Conservation (phyloP, 306 rosid species). For the Castanea mollissima region DNA sequence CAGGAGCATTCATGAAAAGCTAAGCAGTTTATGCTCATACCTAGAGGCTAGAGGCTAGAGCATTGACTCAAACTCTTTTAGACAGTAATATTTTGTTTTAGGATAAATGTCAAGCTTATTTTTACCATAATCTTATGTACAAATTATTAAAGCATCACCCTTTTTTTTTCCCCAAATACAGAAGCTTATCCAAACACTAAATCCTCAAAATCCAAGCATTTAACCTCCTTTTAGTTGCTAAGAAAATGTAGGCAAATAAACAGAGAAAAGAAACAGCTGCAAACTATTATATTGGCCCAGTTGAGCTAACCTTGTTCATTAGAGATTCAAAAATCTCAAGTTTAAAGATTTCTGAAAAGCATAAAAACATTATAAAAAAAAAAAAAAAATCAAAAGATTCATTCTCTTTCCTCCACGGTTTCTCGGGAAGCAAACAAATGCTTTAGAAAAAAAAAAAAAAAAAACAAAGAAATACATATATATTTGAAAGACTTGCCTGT, state of each 20-base stretch:
- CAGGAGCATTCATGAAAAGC: too few species aligned
- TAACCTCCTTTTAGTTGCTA: slow-evolving; percentile 1
- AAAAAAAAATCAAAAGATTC: neutral
- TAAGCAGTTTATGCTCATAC: too few species aligned
- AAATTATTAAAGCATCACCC: too few species aligned
- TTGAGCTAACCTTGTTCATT: neutral
- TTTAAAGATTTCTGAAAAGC: neutral
- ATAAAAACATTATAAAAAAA: neutral
- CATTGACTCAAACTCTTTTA: too few species aligned
- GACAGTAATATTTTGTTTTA: too few species aligned
- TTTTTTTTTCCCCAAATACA: too few species aligned
- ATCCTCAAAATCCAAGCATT: neutral
- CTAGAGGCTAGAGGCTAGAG: too few species aligned
- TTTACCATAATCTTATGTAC: too few species aligned
- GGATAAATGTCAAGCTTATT: too few species aligned
- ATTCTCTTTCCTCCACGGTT: neutral
- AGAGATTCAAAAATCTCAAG: neutral
- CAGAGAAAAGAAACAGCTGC: neutral
- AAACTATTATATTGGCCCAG: neutral
- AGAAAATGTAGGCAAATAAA: neutral
- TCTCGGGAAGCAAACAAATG: slow-evolving; percentile 15
- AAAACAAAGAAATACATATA: neutral
- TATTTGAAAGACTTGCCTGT: slow-evolving; percentile 33
- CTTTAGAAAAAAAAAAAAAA: neutral
- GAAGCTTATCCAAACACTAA: neutral